Evolutionary conservation across 805 yeast genomes (phyloP), one percentile per base, ranked within the genome.

Genomic region (Zygosaccharomyces bisporus): DNA sequence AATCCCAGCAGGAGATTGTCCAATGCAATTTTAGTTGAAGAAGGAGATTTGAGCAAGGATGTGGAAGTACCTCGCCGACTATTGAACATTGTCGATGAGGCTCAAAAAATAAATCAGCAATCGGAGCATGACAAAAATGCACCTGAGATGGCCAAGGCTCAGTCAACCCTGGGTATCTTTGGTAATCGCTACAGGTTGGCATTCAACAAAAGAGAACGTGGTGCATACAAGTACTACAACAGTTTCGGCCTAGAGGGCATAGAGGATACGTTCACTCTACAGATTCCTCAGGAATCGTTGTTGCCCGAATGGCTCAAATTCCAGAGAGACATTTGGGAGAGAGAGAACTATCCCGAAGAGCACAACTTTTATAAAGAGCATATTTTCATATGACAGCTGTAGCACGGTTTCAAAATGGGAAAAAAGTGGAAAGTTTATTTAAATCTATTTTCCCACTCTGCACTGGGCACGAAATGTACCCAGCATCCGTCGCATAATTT

Each of bases 261-360:
- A 25, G 64, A 76, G 17, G 49, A 41, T 31, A 66, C 44, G 4
- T 32, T 50, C 18, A 45, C 39, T 51, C 57, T 80, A 43, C 68
- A 67, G 40, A 70, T 85, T 5, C 95, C 95, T 0, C 67, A 73
- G 6, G 88, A 81, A 40, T 64, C 70, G 9, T 69, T 73, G 32
- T 68, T 88, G n/a, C 95, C 95, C 0, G 68, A 60, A 1, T 88
- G 96, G 96, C 86, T 86, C 54, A 69, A 69, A 16, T 62, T 67
- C 23, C 85, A 84, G 46, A 63, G 90, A 46, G 75, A 79, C 48
- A 57, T 69, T 43, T 86, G 91, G 95, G 89, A 83, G 52, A 64
- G 62, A 37, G 72, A 62, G 40, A 65, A 62, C 40, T 65, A 55
- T 2, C 59, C 58, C 4, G 64, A 59, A 40, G 62, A 60, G n/a